Base-by-base conservation (phyloP, 108 stramenopile genomes). In the Cylindrotheca closterium region DNA sequence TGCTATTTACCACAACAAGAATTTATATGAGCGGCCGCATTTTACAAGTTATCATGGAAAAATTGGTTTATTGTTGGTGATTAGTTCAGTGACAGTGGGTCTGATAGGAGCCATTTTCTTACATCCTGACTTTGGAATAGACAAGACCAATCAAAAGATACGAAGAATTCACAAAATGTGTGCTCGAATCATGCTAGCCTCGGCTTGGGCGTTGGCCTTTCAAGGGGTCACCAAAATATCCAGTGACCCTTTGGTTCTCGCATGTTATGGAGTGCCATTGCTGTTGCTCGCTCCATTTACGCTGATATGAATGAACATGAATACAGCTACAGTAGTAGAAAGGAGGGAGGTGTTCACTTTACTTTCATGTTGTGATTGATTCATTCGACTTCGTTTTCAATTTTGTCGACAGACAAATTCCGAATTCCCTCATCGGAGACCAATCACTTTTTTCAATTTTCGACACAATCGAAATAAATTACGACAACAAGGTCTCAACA, bases 41-140 rank as follows among this genome's bases (percentile, higher is more conserved):
- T 81, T 86, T 46, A 76, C 74, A 0, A 73, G 84, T 0, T 30
- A 49, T 4, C 91, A 92, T 72, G 80, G 82, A 15, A 70, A 61
- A 62, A 65, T 68, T 33, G 91, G 91, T 30, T 50, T 84, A 10
- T 73, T 70, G 0, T 67, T 79, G 21, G 19, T 89, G 12, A 60
- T 74, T 1, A 60, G 63, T 7, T 70, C 65, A 25, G 55, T 84
- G 26, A 68, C 78, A 55, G 52, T 67, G 12, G 83, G 79, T 2
- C 19, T 92, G 33, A 86, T 72, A 0, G 91, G 91, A 8, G 80
- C 62, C 12, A 74, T 92, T 12, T 75, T 92, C 51, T 68, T 92
- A 17, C 91, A 92, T 70, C 91, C 91, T 4, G 91, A 92, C 60
- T 89, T 87, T 75, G 91, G 91, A 0, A 61, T 88, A 34, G 82